A percentile compares a stretch with the other conserved stretches of the same genome.
Evolutionary conservation across 495 filamentous ascomycete species (phyloP).

Genomic region (Lasiosphaeris hirsuta): DNA sequence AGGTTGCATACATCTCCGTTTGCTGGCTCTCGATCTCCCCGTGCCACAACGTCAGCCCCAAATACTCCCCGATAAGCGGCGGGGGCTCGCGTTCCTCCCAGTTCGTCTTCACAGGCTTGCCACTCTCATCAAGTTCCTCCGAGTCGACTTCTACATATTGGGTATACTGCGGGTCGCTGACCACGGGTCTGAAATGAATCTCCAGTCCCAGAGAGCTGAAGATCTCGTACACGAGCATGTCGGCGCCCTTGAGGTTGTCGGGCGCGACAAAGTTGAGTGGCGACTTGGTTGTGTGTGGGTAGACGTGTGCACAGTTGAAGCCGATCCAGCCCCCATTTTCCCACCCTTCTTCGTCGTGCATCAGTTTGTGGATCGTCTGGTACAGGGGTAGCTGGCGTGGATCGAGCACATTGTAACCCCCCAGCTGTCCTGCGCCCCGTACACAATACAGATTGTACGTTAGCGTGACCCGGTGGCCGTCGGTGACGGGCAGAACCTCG

Average conservation of each 20-base stretch:
- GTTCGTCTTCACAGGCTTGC: too few species aligned
- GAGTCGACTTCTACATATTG: too few species aligned
- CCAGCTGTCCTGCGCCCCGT: conserved; percentile 3
- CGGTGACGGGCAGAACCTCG: conserved; percentile 52
- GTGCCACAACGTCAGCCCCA: too few species aligned
- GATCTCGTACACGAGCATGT: conserved; percentile 18
- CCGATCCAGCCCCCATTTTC: conserved; percentile 14
- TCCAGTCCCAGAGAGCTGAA: conserved; percentile 13
- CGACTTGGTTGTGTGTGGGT: conserved; percentile 10
- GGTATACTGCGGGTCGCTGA: background rate
- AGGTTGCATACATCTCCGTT: too few species aligned
- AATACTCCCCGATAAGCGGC: too few species aligned
- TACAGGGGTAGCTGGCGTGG: conserved; percentile 6
- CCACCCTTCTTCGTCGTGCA: conserved; percentile 11
- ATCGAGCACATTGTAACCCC: background rate
- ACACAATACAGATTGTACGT: conserved; percentile 55
- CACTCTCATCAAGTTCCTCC: too few species aligned
- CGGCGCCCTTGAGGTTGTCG: conserved; percentile 19
- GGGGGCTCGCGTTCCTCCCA: too few species aligned
- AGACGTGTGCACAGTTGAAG: conserved; percentile 15
- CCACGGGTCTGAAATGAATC: conserved; percentile 4
- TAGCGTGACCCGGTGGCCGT: conserved; percentile 53
- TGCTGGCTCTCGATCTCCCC: too few species aligned
- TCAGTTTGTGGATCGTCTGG: background rate
- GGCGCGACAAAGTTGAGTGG: conserved; percentile 7